Conservation (phyloP, 2,329 filamentous ascomycete genomes). For the Phyllachora maydis region DNA sequence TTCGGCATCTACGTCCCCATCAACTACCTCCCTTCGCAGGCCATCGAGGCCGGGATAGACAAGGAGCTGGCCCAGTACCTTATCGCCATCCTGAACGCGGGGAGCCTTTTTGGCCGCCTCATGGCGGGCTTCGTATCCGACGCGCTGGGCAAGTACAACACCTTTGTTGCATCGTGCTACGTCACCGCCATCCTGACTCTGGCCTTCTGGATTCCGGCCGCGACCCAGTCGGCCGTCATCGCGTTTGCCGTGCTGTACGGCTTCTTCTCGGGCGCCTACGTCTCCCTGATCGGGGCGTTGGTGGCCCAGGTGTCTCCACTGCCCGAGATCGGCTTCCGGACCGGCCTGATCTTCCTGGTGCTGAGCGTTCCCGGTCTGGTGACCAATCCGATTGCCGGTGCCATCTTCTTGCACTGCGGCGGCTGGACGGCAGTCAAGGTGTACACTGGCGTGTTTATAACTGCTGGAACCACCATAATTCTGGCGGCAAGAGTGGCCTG, state of each 20-base stretch:
- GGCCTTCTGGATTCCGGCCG: slow-evolving; percentile 11
- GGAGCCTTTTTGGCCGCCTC: slow-evolving; percentile 5
- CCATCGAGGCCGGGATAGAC: slow-evolving; percentile 5
- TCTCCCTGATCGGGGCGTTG: slow-evolving; percentile 7
- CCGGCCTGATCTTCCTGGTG: slow-evolving; percentile 24
- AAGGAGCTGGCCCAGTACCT: slow-evolving; percentile 6
- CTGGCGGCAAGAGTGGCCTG: too few species aligned
- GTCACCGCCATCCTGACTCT: slow-evolving; percentile 11
- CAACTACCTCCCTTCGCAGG: slow-evolving; percentile 8
- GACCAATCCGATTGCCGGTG: slow-evolving; percentile 33
- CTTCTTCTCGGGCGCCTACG: slow-evolving; percentile 9
- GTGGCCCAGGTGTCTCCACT: slow-evolving; percentile 27
- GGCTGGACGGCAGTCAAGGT: slow-evolving; percentile 3
- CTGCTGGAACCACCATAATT: slow-evolving; percentile 1
- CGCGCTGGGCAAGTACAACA: slow-evolving; percentile 6
- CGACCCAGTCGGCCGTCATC: slow-evolving; percentile 4
- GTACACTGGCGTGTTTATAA: slow-evolving; percentile 3
- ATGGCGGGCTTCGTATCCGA: slow-evolving; percentile 4
- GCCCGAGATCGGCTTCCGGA: slow-evolving; percentile 27
- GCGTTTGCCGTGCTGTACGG: slow-evolving; percentile 9
- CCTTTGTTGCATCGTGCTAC: slow-evolving; percentile 17
- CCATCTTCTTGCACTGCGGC: slow-evolving; percentile 4
- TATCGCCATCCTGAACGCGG: slow-evolving; percentile 9
- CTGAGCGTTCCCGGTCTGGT: slow-evolving; percentile 33
- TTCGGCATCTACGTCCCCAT: slow-evolving; percentile 9